phyloP scores from a whole-genome alignment of 1,139 yeast species.

The Candida labiduridarum region DNA sequence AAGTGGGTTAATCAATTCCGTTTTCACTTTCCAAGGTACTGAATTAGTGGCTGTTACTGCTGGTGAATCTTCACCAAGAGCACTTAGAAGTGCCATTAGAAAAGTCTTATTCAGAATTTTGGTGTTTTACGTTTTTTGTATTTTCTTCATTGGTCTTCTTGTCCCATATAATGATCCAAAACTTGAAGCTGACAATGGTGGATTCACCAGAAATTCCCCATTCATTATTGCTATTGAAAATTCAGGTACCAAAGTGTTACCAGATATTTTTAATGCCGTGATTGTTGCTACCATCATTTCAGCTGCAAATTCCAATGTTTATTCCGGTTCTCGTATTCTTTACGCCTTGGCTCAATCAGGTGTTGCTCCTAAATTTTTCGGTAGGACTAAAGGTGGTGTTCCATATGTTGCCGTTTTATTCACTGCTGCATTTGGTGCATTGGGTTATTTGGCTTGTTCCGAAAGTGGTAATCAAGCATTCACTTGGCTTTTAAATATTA shows the following conservation, averaged over 20 bases:
- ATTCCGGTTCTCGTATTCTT: conserved; percentile 74
- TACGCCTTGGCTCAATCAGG: conserved; percentile 65
- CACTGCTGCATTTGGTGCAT: conserved; percentile 63
- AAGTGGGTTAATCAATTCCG: conserved; percentile 63
- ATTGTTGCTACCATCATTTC: conserved; percentile 69
- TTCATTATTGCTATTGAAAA: conserved; percentile 61
- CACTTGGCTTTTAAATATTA: conserved; percentile 80
- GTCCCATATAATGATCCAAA: conserved; percentile 76
- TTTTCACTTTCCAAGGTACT: conserved; percentile 79
- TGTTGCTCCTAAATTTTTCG: conserved; percentile 61
- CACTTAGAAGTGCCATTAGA: conserved; percentile 63
- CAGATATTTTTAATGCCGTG: conserved; percentile 76
- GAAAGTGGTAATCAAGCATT: conserved; percentile 69
- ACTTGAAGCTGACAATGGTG: conserved; percentile 20
- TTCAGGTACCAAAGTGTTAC: conserved; percentile 69
- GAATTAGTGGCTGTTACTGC: conserved; percentile 89
- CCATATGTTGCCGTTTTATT: conserved; percentile 61
- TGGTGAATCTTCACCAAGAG: conserved; percentile 69
- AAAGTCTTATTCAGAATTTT: conserved; percentile 81
- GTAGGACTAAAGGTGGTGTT: conserved; percentile 59
- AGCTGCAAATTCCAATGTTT: conserved; percentile 82
- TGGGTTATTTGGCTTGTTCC: conserved; percentile 70
- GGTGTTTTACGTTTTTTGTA: conserved; percentile 76
- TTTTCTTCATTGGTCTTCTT: conserved; percentile 79
- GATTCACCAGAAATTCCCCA: conserved; percentile 51